Conservation (phyloP, 2,329 filamentous ascomycete genomes). For the Arthrobotrys musiformis region DNA sequence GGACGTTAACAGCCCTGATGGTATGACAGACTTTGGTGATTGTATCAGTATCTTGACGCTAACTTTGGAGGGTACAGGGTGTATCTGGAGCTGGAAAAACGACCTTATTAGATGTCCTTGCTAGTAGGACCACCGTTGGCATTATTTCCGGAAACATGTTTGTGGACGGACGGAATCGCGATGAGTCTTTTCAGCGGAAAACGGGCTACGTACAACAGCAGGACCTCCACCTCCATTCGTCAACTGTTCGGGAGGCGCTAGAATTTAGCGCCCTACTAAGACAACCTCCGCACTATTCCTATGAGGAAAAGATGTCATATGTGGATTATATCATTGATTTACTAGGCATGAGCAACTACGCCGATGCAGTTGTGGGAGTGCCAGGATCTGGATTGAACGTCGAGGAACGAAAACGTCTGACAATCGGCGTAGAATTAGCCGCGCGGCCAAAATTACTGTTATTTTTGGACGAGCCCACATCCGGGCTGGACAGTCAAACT, state of each 20-base stretch:
- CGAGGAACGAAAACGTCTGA: slow-evolving; percentile 75
- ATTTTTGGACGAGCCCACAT: slow-evolving; percentile 95
- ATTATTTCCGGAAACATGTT: slow-evolving; percentile 88
- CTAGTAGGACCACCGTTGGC: slow-evolving; percentile 87
- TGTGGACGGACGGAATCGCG: slow-evolving; percentile 77
- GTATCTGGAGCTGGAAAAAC: slow-evolving; percentile 92
- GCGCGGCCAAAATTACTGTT: slow-evolving; percentile 89
- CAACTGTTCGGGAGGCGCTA: slow-evolving; percentile 87
- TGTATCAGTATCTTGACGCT: slow-evolving; percentile 62
- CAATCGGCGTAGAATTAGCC: slow-evolving; percentile 94
- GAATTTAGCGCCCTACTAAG: slow-evolving; percentile 86
- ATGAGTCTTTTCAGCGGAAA: slow-evolving; percentile 87
- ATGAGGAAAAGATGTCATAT: slow-evolving; percentile 82
- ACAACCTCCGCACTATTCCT: slow-evolving; percentile 78
- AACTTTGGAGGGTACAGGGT: slow-evolving; percentile 64
- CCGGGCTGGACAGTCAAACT: slow-evolving; percentile 90
- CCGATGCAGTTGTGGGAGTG: slow-evolving; percentile 89
- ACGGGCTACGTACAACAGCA: slow-evolving; percentile 94
- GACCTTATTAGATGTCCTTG: slow-evolving; percentile 85
- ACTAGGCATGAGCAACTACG: slow-evolving; percentile 88
- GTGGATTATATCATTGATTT: slow-evolving; percentile 91
- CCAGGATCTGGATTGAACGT: slow-evolving; percentile 85
- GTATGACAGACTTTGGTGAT: slow-evolving; percentile 65
- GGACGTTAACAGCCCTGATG: slow-evolving; percentile 89
- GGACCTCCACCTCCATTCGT: slow-evolving; percentile 85